phyloP scores from a whole-genome alignment of 176 grass and related monocot genomes.

The Microstegium vimineum region DNA sequence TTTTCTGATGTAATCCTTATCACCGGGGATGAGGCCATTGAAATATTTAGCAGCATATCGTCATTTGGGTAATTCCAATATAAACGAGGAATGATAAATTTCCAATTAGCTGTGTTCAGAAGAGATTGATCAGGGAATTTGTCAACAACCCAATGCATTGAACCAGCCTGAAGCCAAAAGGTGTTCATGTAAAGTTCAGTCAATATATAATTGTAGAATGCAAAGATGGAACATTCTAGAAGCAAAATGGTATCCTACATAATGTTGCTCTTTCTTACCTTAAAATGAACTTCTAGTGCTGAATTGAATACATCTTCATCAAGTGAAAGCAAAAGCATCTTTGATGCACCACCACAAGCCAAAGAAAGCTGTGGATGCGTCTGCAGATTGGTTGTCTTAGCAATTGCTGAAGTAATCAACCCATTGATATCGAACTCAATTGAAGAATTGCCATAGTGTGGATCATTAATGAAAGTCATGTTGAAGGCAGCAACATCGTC shows the following conservation, averaged over 20 bases:
- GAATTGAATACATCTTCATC: constrained; percentile 90
- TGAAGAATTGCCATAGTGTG: constrained; percentile 58
- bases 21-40: constrained; percentile 70
- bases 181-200: constrained; percentile 4
- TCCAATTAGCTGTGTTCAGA: constrained; percentile 84
- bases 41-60: constrained; percentile 81
- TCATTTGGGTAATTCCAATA: constrained; percentile 94
- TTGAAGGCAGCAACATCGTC: constrained; percentile 69
- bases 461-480: constrained; percentile 73
- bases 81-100: constrained; percentile 81
- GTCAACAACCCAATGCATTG: constrained; percentile 78
- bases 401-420: constrained; percentile 51
- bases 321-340: constrained; percentile 76
- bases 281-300: constrained; percentile 61
- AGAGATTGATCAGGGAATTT: constrained; percentile 86
- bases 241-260: neutral
- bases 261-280: constrained; percentile 52
- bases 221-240: constrained; percentile 1
- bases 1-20: constrained; percentile 64
- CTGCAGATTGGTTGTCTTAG: constrained; percentile 42
- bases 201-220: neutral
- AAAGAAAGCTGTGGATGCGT: constrained; percentile 45
- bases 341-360: constrained; percentile 61
- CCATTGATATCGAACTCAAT: constrained; percentile 86
- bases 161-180: constrained; percentile 59